Evolutionary conservation across 805 yeast species (phyloP).

Genomic region (Metschnikowia anglica): DNA sequence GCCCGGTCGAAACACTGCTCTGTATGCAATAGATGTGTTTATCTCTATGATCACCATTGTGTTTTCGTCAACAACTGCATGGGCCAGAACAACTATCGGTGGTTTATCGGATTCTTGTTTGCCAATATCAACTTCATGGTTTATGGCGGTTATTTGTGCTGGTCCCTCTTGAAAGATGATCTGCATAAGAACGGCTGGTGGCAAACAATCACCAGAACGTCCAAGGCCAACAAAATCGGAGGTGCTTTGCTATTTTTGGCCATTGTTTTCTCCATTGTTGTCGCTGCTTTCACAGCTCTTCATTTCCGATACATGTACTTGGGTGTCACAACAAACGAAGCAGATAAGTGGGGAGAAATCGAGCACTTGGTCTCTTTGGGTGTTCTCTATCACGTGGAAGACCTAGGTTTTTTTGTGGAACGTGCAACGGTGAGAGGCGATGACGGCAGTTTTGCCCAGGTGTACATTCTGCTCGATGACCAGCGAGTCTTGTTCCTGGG

Average conservation of each 20-base stretch:
- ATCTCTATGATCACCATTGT: constrained; percentile 59
- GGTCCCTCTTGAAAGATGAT: constrained; percentile 20
- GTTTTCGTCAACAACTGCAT: constrained; percentile 72
- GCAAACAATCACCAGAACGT: constrained; percentile 27
- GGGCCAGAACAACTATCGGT: constrained; percentile 62
- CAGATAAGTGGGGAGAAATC: constrained; percentile 67
- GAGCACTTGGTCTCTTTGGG: constrained; percentile 30
- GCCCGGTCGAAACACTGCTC: constrained; percentile 66
- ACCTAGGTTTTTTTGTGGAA: constrained; percentile 24
- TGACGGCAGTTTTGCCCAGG: constrained; percentile 17
- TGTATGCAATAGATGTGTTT: constrained; percentile 55
- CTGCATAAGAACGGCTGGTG: constrained; percentile 18
- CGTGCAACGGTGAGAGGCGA: constrained; percentile 16
- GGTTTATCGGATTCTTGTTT: constrained; percentile 55
- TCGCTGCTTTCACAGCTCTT: constrained; percentile 38
- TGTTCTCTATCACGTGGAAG: constrained; percentile 14
- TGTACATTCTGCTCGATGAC: constrained; percentile 31
- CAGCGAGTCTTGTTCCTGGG: constrained; percentile 24
- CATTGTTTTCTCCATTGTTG: constrained; percentile 43
- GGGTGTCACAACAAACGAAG: constrained; percentile 78
- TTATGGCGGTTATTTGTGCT: constrained; percentile 44
- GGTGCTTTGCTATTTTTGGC: constrained; percentile 48
- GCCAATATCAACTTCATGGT: constrained; percentile 41
- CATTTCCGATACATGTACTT: constrained; percentile 46
- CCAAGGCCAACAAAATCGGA: constrained; percentile 35